Percentiles rank a stretch among this genome's conserved stretches.
These are phyloP conservation scores for Diospyros kaki DNA, from an alignment of 148 eudicot species.

Conservation along the genomic window DNA sequence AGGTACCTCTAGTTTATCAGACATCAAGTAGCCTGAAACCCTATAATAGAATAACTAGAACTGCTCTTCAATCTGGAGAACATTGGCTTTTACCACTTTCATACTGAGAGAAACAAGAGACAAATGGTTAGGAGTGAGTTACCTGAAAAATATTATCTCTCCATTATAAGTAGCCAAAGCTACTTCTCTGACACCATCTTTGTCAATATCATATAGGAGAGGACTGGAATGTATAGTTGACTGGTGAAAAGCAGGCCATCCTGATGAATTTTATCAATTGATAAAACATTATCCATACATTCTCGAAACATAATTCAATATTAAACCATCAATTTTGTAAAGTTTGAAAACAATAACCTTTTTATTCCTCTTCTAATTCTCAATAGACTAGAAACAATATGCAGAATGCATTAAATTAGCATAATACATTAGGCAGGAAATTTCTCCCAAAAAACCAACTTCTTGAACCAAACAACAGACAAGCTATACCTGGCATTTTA, in stretches of 20 bases:
- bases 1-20: slow-evolving; percentile 84
- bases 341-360: background rate
- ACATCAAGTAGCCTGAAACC: slow-evolving; percentile 93
- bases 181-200: slow-evolving; percentile 96
- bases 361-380: background rate
- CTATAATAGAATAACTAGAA: slow-evolving; percentile 30
- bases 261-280: slow-evolving; percentile 34
- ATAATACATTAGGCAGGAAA: background rate
- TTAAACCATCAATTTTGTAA: too few relatives aligned
- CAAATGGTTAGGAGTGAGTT: background rate
- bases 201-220: slow-evolving; percentile 92
- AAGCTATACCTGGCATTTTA: slow-evolving; percentile 77
- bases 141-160: slow-evolving; percentile 97
- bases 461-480: background rate
- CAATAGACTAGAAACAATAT: background rate
- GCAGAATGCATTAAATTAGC: background rate
- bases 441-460: background rate
- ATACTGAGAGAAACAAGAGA: background rate
- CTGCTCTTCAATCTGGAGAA: slow-evolving; percentile 27
- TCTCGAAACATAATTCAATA: background rate
- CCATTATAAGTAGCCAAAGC: slow-evolving; percentile 96
- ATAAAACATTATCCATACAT: background rate
- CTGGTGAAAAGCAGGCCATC: slow-evolving; percentile 99
- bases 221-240: slow-evolving; percentile 98
- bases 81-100: background rate